These are phyloP conservation scores for Beauveria sp. DNA, from an alignment of 2,329 filamentous ascomycete species.

Conservation along the genomic window DNA sequence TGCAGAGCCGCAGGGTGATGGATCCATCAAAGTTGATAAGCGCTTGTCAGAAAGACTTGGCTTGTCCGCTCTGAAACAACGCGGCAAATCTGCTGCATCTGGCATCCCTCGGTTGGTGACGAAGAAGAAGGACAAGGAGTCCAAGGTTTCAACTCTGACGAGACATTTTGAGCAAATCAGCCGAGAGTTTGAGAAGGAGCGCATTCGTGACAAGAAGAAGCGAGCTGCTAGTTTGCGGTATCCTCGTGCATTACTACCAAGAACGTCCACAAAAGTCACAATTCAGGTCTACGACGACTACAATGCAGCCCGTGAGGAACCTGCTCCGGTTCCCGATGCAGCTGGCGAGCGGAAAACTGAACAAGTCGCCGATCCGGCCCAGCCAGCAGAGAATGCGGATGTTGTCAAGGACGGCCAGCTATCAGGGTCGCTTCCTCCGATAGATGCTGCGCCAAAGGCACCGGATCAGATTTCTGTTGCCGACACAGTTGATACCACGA, in stretches of 20 bases:
- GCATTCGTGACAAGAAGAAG: slow-evolving; percentile 75
- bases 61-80: slow-evolving; percentile 54
- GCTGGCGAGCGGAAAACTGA: slow-evolving; percentile 21
- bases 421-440: slow-evolving; percentile 17
- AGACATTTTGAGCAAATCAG: slow-evolving; percentile 96
- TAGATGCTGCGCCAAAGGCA: slow-evolving; percentile 16
- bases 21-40: slow-evolving; percentile 54
- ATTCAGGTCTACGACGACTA: slow-evolving; percentile 95
- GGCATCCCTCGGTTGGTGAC: slow-evolving; percentile 83
- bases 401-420: slow-evolving; percentile 13
- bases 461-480: slow-evolving; percentile 20
- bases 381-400: not conserved
- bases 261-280: slow-evolving; percentile 88
- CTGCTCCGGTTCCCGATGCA: slow-evolving; percentile 56
- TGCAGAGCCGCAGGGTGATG: slow-evolving; percentile 23
- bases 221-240: slow-evolving; percentile 66
- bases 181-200: slow-evolving; percentile 91
- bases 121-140: slow-evolving; percentile 60
- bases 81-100: slow-evolving; percentile 54
- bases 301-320: slow-evolving; percentile 83
- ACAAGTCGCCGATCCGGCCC: slow-evolving; percentile 14
- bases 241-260: slow-evolving; percentile 72
- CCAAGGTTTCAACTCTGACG: slow-evolving; percentile 83
- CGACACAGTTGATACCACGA: slow-evolving; percentile 22
- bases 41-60: slow-evolving; percentile 68